Percentiles rank a stretch among this genome's conserved stretches.
Conservation (phyloP, 148 eudicot species). For the Rhododendron henanense region DNA sequence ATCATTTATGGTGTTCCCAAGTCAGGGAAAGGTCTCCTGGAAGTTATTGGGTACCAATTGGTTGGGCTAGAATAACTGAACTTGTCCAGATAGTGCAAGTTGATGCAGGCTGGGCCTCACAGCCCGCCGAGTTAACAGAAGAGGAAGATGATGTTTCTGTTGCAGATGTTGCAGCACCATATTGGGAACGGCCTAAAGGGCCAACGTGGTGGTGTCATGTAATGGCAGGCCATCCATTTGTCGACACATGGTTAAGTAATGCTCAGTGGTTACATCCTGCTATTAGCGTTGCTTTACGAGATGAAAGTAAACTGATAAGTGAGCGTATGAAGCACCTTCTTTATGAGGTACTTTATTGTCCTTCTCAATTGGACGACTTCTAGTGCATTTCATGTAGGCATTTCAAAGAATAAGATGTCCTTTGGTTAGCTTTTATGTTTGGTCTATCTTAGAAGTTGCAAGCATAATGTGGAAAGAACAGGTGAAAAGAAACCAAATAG, state of each 20-base stretch:
- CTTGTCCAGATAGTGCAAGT: constrained; percentile 68
- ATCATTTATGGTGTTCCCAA: constrained; percentile 26
- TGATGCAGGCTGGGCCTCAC: constrained; percentile 57
- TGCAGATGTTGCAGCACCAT: constrained; percentile 92
- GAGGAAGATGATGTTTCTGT: constrained; percentile 74
- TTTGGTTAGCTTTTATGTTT: background rate
- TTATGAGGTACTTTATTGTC: constrained; percentile 63
- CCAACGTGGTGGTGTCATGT: constrained; percentile 98
- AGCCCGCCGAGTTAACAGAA: constrained; percentile 51
- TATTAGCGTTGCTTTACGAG: constrained; percentile 82
- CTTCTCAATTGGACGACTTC: background rate
- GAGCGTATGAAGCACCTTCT: constrained; percentile 88
- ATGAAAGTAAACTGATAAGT: constrained; percentile 88
- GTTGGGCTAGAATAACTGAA: constrained; percentile 83
- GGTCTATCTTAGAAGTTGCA: background rate
- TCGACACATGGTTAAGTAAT: constrained; percentile 61
- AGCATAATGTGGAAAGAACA: background rate
- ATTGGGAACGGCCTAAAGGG: constrained; percentile 91
- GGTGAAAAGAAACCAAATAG: background rate
- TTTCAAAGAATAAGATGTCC: background rate
- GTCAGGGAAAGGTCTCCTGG: constrained; percentile 26
- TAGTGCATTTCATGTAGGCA: background rate
- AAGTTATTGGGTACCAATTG: constrained; percentile 84
- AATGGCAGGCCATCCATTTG: constrained; percentile 59
- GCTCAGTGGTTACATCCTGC: constrained; percentile 99